Evolutionary conservation across 768 basidiomycete genomes (phyloP).

Genomic region (Serpula lacrymans): DNA sequence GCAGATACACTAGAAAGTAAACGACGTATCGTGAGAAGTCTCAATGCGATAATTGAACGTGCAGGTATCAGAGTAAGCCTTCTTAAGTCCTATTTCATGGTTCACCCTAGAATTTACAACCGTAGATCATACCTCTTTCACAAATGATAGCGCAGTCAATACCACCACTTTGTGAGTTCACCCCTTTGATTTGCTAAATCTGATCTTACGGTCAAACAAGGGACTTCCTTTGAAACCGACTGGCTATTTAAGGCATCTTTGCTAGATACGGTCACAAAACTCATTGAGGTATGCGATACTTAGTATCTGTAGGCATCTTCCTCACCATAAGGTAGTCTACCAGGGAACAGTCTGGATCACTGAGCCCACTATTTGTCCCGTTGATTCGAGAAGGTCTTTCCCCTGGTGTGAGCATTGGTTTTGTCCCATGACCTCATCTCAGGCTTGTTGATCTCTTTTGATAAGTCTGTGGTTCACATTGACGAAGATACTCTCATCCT

Average conservation of each 20-base stretch:
- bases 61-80: conserved; percentile 33
- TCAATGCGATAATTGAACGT: conserved; percentile 67
- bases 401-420: conserved; percentile 41
- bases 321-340: conserved; percentile 49
- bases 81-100: not conserved
- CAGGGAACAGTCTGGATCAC: conserved; percentile 53
- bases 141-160: conserved; percentile 59
- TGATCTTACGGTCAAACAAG: conserved; percentile 44
- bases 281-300: conserved; percentile 56
- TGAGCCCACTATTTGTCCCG: conserved; percentile 56
- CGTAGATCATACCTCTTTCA: conserved; percentile 67
- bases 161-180: conserved; percentile 63
- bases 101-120: conserved; percentile 1
- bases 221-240: conserved; percentile 65
- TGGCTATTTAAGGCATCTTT: conserved; percentile 71
- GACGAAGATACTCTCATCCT: conserved; percentile 77
- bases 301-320: conserved; percentile 1
- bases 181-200: conserved; percentile 3
- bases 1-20: conserved; percentile 76
- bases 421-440: not conserved
- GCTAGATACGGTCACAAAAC: conserved; percentile 63
- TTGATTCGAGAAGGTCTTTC: conserved; percentile 64
- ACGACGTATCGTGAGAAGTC: conserved; percentile 61
- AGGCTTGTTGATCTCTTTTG: conserved; percentile 12
- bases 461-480: conserved; percentile 62